These are phyloP conservation scores for Penicillium brasilianum DNA, from an alignment of 2,329 filamentous ascomycete species.

Conservation along the genomic window DNA sequence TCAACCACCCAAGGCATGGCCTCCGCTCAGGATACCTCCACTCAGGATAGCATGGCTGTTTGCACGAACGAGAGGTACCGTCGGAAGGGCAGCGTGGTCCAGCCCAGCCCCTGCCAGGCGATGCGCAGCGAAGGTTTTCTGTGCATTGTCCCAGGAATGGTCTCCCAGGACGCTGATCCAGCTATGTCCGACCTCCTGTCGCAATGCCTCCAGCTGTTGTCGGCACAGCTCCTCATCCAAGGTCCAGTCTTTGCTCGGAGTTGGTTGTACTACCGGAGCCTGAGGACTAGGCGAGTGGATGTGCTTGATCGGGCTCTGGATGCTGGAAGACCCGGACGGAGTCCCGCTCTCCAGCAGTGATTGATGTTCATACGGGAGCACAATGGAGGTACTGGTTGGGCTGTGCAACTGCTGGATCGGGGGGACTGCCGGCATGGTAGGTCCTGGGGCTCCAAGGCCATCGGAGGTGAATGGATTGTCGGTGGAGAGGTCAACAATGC, in stretches of 20 bases:
- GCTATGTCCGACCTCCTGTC: conserved; percentile 81
- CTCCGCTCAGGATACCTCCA: conserved; percentile 50
- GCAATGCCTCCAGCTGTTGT: conserved; percentile 83
- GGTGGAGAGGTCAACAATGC: conserved; percentile 63
- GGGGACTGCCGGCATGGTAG: conserved; percentile 37
- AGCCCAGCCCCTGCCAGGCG: conserved; percentile 39
- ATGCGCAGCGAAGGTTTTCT: conserved; percentile 37
- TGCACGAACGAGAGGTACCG: conserved; percentile 41
- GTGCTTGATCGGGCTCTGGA: conserved; percentile 28
- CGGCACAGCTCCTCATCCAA: conserved; percentile 77
- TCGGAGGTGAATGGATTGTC: conserved; percentile 44
- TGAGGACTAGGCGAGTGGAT: conserved; percentile 27
- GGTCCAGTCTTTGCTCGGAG: conserved; percentile 39
- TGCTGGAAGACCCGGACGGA: conserved; percentile 35
- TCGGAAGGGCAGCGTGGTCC: conserved; percentile 39
- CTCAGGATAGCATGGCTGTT: conserved; percentile 49
- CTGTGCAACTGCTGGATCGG: conserved; percentile 38
- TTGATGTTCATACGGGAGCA: conserved; percentile 35
- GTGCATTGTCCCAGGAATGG: conserved; percentile 61
- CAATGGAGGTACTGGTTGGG: conserved; percentile 32
- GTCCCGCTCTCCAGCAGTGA: conserved; percentile 39
- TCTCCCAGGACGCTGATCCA: conserved; percentile 89
- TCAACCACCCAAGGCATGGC: conserved; percentile 44
- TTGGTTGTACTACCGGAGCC: conserved; percentile 30
- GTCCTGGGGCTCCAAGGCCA: conserved; percentile 35